Base-by-base conservation (phyloP, 169 alveolate genomes). In the Plasmodium reichenowi region DNA sequence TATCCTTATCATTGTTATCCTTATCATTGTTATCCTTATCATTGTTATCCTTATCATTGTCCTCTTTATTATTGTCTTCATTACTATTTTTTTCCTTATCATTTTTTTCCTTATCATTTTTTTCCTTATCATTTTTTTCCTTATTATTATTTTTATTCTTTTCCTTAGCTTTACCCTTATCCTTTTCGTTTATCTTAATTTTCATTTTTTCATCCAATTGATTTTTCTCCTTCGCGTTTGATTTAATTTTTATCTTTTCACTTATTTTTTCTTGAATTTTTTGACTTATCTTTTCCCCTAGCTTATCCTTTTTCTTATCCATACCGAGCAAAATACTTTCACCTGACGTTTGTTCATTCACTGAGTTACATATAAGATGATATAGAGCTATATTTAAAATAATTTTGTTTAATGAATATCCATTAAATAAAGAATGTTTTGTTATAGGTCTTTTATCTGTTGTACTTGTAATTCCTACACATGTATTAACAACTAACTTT, bases 371-470 rank as follows among this genome's bases (percentile, higher is more conserved):
- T 26, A 88, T 80, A 2, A 94, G 88, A 60, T 92, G 92, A 68
- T 92, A 68, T 24, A 94, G 68, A 12, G 95, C 93, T 32, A 93
- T 89, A 12, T 93, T 83, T 20, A 94, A 59, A 47, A 94, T 73
- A 26, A 90, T 86, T 26, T 71, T 68, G 87, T 87, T 92, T 52
- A 94, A 62, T 68, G 76, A 72, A 75, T 91, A 70, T 26, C 93
- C 92, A 78, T 89, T 94, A 89, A 94, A 94, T n/a, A 94, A 83
- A 24, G 94, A 74, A 45, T 80, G 91, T 32, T 89, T 76, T 47
- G 93, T 91, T 24, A 94, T 75, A 5, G 96, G 96, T n/a, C 95
- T 74, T 58, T 63, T 74, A 63, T 94, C 96, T 15, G 88, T 89
- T 56, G 74, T 74, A 38, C 93, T 92, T 50, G 93, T 94, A 15